phyloP scores from a whole-genome alignment of 352 stramenopile genomes.

The Aphanomyces euteiches region DNA sequence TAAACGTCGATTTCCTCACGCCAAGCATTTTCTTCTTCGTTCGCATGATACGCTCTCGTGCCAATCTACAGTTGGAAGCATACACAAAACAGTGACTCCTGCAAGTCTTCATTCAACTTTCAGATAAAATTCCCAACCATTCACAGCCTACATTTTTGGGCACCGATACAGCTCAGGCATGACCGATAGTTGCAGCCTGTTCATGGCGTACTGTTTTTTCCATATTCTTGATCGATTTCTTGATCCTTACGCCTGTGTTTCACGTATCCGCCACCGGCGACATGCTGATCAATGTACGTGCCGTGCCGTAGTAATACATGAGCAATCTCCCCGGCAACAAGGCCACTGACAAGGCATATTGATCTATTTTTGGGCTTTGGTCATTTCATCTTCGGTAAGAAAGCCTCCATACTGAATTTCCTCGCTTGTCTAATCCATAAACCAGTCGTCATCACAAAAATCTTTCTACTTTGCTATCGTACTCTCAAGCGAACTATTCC shows the following conservation, averaged over 20 bases:
- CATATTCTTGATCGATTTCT: conserved; percentile 87
- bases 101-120: too few species aligned
- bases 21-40: background rate
- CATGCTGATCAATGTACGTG: conserved; percentile 57
- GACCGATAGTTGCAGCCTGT: conserved; percentile 82
- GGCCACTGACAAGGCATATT: conserved; percentile 96
- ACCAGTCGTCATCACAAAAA: too few species aligned
- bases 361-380: conserved; percentile 88
- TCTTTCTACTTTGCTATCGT: too few species aligned
- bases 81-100: background rate
- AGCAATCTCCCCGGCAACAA: conserved; percentile 91
- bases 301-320: conserved; percentile 83
- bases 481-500: too few species aligned
- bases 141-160: conserved; percentile 77
- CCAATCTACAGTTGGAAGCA: background rate
- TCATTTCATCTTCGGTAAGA: too few species aligned
- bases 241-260: conserved; percentile 80
- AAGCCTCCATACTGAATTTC: too few species aligned
- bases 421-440: too few species aligned
- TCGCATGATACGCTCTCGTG: background rate
- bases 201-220: conserved; percentile 87
- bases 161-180: conserved; percentile 83
- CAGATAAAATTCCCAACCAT: conserved; percentile 27
- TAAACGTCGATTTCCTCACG: conserved; percentile 4
- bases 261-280: conserved; percentile 83